Base-by-base conservation (phyloP, 2,329 filamentous ascomycete genomes). In the Ophiostoma ulmi region DNA sequence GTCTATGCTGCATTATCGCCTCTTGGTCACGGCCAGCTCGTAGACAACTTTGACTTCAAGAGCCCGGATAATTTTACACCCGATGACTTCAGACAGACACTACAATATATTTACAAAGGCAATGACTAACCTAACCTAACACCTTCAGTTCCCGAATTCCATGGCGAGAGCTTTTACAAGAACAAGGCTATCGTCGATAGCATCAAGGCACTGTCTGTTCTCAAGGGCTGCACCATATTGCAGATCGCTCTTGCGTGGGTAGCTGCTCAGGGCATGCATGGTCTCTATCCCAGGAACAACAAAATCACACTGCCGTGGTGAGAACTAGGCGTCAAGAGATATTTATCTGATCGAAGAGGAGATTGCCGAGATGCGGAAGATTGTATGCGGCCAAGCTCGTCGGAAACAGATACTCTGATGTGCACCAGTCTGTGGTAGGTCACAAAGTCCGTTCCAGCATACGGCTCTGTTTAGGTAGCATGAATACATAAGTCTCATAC, bases 151-250 rank as follows among this genome's bases (percentile, higher is more conserved):
- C 52, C 52, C n/a, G n/a, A 55, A 11, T 71, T 71, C 41, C 68
- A 71, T 35, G 72, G 70, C 55, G 70, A 72, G 5, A 71, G 70
- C 44, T 71, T 72, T 36, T 70, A 58, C 31, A 70, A 72, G 55
- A 72, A 72, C 67, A 68, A 68, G 64, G 70, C 64, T 14, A 68
- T 72, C 13, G 72, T 72, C 3, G 70, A 72, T 35, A 14, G 68
- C 67, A 71, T 72, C 39, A 68, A 69, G 52, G 35, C 38, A 22
- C 41, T 71, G 1, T 68, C 69, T 14, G 22, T 14, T 5, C 20
- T 17, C 17, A 68, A 67, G 22, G 65, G 65, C 0, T 68, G 39
- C 58, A 71, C 61, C 2, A 64, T 48, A 0, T 36, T 70, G 2
- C 72, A 73, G 61, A 67, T 73, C 17, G 52, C 52, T 55, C 52